Evolutionary conservation across 2,329 filamentous ascomycete genomes (phyloP).

Genomic region (Tolypocladium tundrense): DNA sequence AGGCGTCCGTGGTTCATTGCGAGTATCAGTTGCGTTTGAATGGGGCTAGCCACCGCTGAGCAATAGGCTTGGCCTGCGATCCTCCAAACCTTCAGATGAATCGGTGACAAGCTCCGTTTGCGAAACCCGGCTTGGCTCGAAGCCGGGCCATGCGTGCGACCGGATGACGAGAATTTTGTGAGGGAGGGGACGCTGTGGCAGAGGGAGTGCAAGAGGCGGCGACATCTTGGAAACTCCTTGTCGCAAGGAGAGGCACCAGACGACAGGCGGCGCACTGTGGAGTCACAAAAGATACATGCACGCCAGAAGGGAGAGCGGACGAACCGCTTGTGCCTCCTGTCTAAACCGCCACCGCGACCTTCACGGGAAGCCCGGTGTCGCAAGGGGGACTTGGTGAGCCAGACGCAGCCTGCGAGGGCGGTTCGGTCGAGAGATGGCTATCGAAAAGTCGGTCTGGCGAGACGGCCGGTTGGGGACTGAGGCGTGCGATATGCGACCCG

Average conservation of each 20-base stretch:
- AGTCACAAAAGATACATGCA: background rate
- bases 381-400: background rate
- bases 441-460: background rate
- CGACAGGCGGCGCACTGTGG: background rate
- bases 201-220: background rate
- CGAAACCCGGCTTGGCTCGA: background rate
- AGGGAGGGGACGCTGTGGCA: background rate
- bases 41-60: background rate
- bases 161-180: background rate
- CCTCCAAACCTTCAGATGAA: background rate
- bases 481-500: background rate
- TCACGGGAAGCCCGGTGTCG: background rate
- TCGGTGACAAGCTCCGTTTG: background rate
- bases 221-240: background rate
- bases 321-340: background rate
- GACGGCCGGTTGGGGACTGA: background rate
- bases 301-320: background rate
- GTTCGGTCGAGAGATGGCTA: background rate
- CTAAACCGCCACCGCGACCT: background rate
- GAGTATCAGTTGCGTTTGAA: slow-evolving; percentile 1
- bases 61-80: background rate
- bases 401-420: background rate
- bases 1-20: background rate
- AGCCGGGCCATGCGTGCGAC: background rate
- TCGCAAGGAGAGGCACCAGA: background rate